Conservation (phyloP, 192 early-diverging fungal species). For the Podila minutissima region DNA sequence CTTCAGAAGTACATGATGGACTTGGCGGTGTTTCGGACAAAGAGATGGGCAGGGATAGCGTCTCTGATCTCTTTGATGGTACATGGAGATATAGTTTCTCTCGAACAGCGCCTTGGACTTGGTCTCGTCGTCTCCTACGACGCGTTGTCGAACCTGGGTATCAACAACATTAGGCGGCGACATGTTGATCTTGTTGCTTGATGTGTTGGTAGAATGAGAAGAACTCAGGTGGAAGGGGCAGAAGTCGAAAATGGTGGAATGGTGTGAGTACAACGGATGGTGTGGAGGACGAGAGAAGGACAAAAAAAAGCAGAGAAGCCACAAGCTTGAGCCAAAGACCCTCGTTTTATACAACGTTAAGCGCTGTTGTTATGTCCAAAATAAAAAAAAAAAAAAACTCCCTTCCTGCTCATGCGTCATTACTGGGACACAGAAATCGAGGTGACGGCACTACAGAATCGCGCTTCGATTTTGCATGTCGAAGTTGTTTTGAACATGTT, state of each 20-base stretch:
- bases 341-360: too few species aligned
- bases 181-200: not conserved
- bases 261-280: not conserved
- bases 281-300: not conserved
- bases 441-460: too few species aligned
- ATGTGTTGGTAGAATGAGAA: not conserved
- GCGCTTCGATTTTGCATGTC: too few species aligned
- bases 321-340: too few species aligned
- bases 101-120: conserved; percentile 37
- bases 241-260: not conserved
- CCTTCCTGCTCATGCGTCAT: too few species aligned
- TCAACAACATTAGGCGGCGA: conserved; percentile 35
- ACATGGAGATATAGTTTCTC: conserved; percentile 62
- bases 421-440: too few species aligned
- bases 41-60: conserved; percentile 91
- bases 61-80: conserved; percentile 93
- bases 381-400: conserved; percentile 6
- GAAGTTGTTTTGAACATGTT: too few species aligned
- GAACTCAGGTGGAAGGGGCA: not conserved
- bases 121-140: conserved; percentile 23
- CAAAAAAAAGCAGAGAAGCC: too few species aligned
- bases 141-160: conserved; percentile 12
- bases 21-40: conserved; percentile 80
- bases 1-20: conserved; percentile 83
- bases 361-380: not conserved